phyloP scores from a whole-genome alignment of 495 filamentous ascomycete species.

The Aspergillus avenaceus region DNA sequence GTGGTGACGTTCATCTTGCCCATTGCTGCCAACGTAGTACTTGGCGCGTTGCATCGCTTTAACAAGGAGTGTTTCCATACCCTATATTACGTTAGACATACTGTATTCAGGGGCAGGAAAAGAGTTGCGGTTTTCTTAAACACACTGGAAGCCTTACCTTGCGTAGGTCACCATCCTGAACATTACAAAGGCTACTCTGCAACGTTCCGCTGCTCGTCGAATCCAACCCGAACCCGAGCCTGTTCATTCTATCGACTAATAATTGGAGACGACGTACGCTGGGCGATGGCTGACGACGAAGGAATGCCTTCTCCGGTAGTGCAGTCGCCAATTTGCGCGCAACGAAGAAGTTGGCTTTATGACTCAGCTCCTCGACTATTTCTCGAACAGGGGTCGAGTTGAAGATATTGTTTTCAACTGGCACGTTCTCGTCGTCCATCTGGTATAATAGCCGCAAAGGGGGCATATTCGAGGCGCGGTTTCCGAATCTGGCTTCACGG shows the following conservation, averaged over 20 bases:
- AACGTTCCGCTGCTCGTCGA: constrained; percentile 82
- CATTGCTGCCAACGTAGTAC: constrained; percentile 79
- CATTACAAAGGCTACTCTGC: constrained; percentile 88
- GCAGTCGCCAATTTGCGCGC: constrained; percentile 76
- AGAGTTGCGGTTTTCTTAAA: too few relatives aligned
- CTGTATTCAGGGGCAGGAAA: neutral
- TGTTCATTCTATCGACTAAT: constrained; percentile 89
- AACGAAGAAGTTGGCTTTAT: constrained; percentile 85
- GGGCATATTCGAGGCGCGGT: constrained; percentile 70
- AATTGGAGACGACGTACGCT: constrained; percentile 84
- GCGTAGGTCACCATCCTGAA: constrained; percentile 80
- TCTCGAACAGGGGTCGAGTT: constrained; percentile 86
- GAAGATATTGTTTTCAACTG: constrained; percentile 93
- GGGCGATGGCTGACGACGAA: constrained; percentile 80
- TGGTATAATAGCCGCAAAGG: constrained; percentile 85
- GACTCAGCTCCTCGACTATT: constrained; percentile 87
- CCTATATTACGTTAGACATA: constrained; percentile 35
- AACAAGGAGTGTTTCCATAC: constrained; percentile 91
- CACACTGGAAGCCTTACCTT: too few relatives aligned
- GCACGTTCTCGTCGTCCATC: constrained; percentile 97
- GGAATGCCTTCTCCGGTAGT: constrained; percentile 86
- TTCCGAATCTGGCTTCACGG: constrained; percentile 77
- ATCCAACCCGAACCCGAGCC: constrained; percentile 84
- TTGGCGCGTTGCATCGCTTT: constrained; percentile 96
- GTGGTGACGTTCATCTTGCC: constrained; percentile 70